These are phyloP conservation scores for Pisolithus thermaeus DNA, from an alignment of 1,284 basidiomycete species.

Conservation along the genomic window DNA sequence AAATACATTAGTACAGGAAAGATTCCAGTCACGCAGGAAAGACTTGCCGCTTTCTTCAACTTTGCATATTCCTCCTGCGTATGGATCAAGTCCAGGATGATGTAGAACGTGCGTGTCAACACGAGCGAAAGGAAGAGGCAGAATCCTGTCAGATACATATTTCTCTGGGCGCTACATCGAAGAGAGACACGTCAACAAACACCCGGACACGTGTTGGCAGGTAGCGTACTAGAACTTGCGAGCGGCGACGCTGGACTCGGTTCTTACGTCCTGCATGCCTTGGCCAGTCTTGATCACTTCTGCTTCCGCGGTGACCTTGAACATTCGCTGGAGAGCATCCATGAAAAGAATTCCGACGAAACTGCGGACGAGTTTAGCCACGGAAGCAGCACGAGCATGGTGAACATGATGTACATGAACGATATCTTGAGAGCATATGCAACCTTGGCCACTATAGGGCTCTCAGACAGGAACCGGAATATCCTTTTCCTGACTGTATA, in stretches of 20 bases:
- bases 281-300: constrained; percentile 62
- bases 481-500: constrained; percentile 66
- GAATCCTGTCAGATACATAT: constrained; percentile 88
- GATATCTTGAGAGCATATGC: constrained; percentile 87
- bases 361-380: constrained; percentile 35
- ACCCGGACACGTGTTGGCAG: background rate
- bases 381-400: background rate
- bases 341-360: constrained; percentile 83
- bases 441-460: constrained; percentile 62
- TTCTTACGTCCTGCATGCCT: constrained; percentile 60
- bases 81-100: constrained; percentile 87
- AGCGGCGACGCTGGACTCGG: constrained; percentile 83
- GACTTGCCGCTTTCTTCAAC: constrained; percentile 64
- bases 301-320: constrained; percentile 74
- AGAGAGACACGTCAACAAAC: background rate
- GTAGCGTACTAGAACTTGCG: constrained; percentile 83
- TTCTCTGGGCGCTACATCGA: constrained; percentile 62
- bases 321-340: constrained; percentile 94
- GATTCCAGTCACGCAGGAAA: background rate
- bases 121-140: constrained; percentile 92
- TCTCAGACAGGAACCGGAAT: constrained; percentile 74
- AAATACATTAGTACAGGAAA: background rate
- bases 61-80: constrained; percentile 84
- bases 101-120: constrained; percentile 88
- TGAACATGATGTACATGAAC: constrained; percentile 67